Evolutionary conservation across 257 asterid species (phyloP).

Genomic region (Sherardia arvensis): DNA sequence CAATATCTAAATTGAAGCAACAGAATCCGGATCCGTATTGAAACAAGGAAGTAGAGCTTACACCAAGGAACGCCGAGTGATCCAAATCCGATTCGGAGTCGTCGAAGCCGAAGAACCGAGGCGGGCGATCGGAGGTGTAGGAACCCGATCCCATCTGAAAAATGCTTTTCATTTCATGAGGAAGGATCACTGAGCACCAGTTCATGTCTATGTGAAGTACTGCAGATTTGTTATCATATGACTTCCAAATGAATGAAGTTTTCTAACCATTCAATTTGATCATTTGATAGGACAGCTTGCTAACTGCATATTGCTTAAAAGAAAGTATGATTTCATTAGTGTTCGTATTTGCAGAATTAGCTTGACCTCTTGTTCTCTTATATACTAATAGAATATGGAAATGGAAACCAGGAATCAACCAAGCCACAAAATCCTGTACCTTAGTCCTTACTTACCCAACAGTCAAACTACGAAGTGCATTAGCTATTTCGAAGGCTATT

Average conservation of each 20-base stretch:
- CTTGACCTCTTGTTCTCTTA: not conserved
- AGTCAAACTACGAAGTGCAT: not conserved
- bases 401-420: not conserved
- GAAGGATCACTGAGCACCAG: too few species aligned
- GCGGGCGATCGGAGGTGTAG: conserved; percentile 65
- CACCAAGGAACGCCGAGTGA: conserved; percentile 99
- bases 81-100: conserved; percentile 82
- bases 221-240: not conserved
- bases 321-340: not conserved
- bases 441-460: not conserved
- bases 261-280: not conserved
- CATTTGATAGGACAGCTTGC: not conserved
- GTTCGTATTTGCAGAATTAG: not conserved
- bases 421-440: not conserved
- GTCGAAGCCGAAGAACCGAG: conserved; percentile 72
- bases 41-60: conserved; percentile 24
- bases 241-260: not conserved
- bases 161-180: too few species aligned
- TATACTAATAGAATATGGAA: not conserved
- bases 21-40: conserved; percentile 6
- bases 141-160: too few species aligned
- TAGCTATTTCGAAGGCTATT: not conserved
- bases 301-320: not conserved
- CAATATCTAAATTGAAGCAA: too few species aligned
- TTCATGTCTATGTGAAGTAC: too few species aligned